Conservation (phyloP, 2,329 filamentous ascomycete species). For the Drechslera avenae region DNA sequence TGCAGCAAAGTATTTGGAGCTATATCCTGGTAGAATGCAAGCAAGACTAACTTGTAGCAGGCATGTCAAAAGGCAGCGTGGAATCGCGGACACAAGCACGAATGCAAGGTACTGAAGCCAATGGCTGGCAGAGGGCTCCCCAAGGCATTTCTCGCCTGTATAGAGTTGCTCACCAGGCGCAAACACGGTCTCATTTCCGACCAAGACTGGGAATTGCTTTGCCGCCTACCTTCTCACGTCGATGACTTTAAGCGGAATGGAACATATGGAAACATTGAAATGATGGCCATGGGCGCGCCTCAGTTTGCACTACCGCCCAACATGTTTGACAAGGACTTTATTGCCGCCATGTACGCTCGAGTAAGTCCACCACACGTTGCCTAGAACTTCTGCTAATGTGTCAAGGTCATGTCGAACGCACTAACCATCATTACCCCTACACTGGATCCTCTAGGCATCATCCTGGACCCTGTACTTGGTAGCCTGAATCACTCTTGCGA, state of each 20-base stretch:
- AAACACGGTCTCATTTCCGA: slow-evolving; percentile 46
- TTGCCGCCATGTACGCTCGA: slow-evolving; percentile 53
- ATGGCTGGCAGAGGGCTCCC: slow-evolving; percentile 55
- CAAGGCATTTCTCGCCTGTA: slow-evolving; percentile 60
- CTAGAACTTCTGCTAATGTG: slow-evolving; percentile 25
- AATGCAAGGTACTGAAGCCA: slow-evolving; percentile 60
- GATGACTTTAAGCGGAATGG: slow-evolving; percentile 52
- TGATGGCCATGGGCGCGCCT: slow-evolving; percentile 61
- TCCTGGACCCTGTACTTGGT: slow-evolving; percentile 60
- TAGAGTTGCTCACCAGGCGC: slow-evolving; percentile 58
- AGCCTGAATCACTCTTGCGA: slow-evolving; percentile 67
- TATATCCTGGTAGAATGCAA: background rate
- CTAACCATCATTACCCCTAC: slow-evolving; percentile 62
- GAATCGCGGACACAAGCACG: slow-evolving; percentile 63
- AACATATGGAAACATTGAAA: slow-evolving; percentile 54
- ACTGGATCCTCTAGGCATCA: slow-evolving; percentile 64
- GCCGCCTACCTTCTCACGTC: slow-evolving; percentile 55
- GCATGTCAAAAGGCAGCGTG: slow-evolving; percentile 65
- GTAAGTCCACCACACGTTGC: slow-evolving; percentile 28
- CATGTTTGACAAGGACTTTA: slow-evolving; percentile 50
- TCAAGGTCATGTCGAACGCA: slow-evolving; percentile 59
- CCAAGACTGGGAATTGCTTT: slow-evolving; percentile 52
- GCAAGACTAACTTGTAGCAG: slow-evolving; percentile 41
- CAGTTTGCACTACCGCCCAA: slow-evolving; percentile 56
- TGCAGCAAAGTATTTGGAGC: slow-evolving; percentile 59